Evolutionary conservation across 2,329 filamentous ascomycete species (phyloP), one percentile per base, ranked within the genome.

Genomic region (Xylariaceae sp.): DNA sequence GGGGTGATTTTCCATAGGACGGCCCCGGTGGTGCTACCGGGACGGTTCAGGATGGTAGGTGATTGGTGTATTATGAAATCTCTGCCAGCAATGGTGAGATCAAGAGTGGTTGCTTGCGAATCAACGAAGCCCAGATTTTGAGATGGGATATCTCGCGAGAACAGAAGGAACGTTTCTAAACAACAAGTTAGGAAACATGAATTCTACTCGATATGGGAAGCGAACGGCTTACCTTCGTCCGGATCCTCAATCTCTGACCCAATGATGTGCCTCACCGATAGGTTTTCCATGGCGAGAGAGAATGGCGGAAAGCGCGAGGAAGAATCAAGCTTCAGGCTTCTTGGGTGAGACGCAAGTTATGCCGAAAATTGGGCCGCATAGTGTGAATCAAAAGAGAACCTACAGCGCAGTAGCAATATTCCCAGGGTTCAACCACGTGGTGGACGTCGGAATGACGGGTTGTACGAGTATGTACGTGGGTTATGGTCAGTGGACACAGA

Each of bases 1-100:
- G 90, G 89, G 0, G 89, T 91, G 52, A 95, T 85, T 64, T 87
- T 89, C 93, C 93, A 98, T 43, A 97, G 72, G 15, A 95, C 89
- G 57, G 85, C 85, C 34, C 85, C 84, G 1, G 85, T 89, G 1
- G 85, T 89, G 1, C 85, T 85, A 11, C 76, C 83, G 19, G 79
- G 74, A 24, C 89, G 79, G 48, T 81, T 78, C 2, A 98, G 75
- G 9, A 97, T 73, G 9, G 81, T 79, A 1, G 89, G 91, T 2
- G 89, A 95, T 64, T 97, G 93, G 47, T 82, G 76, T 53, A 97
- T 84, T 26, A 76, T 78, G 44, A 89, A 80, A 57, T 95, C 87
- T 39, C 73, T 74, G 41, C 74, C 81, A 41, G 72, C 79, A 46
- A 97, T 75, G 26, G 74, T 74, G 44, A 95, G 60, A 11, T 87